Percentiles rank a stretch among this genome's conserved stretches.
These are phyloP conservation scores for Serendipita sp. DNA, from an alignment of 768 basidiomycete genomes.

Conservation along the genomic window DNA sequence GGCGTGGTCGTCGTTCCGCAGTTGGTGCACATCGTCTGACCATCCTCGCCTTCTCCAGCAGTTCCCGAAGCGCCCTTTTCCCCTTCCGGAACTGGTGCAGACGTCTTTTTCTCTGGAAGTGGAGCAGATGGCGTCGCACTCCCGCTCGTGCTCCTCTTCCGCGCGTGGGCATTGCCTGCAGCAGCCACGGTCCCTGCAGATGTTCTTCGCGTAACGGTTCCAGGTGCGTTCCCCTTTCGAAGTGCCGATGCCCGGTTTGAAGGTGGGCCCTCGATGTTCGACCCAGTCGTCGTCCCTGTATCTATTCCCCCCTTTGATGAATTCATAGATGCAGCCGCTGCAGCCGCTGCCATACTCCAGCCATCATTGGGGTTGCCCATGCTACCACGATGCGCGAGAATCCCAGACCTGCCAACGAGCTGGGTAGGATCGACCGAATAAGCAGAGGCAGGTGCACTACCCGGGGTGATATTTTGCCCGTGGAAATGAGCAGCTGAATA, in stretches of 20 bases:
- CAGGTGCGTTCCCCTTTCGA: conserved; percentile 22
- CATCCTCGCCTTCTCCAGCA: conserved; percentile 47
- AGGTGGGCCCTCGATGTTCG: conserved; percentile 50
- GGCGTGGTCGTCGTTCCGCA: conserved; percentile 94
- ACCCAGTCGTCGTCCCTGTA: conserved; percentile 20
- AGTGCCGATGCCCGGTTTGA: conserved; percentile 61
- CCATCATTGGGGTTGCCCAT: not conserved
- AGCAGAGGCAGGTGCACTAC: not conserved
- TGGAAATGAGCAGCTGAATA: not conserved
- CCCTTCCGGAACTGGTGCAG: conserved; percentile 13
- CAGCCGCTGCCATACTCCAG: conserved; percentile 1
- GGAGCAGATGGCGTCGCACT: not conserved
- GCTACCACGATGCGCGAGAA: not conserved
- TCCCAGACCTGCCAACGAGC: conserved; percentile 28
- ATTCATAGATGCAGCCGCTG: not conserved
- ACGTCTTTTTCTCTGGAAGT: not conserved
- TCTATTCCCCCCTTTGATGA: not conserved
- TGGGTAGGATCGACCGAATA: conserved; percentile 72
- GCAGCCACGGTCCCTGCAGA: conserved; percentile 8
- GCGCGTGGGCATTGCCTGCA: not conserved
- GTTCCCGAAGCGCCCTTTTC: conserved; percentile 15
- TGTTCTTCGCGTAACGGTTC: conserved; percentile 17
- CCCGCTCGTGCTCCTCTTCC: conserved; percentile 6
- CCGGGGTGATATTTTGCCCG: not conserved
- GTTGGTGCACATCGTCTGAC: conserved; percentile 81